A percentile compares a stretch with the other conserved stretches of the same genome.
Conservation (phyloP, 2,329 filamentous ascomycete species). For the Neopestalotiopsis sp. region DNA sequence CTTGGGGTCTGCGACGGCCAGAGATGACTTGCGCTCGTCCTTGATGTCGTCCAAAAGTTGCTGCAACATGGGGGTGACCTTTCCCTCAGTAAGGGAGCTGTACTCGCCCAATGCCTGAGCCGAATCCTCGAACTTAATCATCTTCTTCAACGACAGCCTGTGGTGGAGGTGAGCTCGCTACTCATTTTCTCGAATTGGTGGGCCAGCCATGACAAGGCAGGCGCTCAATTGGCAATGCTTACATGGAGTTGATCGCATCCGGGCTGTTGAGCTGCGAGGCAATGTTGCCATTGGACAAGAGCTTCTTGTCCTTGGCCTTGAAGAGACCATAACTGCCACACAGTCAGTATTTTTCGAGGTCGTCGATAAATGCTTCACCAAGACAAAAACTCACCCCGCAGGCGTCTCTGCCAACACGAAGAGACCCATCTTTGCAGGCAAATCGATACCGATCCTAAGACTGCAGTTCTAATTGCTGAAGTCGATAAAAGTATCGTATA, state of each 20-base stretch:
- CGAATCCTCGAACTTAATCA: conserved; percentile 96
- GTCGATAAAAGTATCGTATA: not conserved
- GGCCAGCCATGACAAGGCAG: not conserved
- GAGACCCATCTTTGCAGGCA: conserved; percentile 72
- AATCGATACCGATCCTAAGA: conserved; percentile 1
- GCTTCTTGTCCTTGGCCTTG: conserved; percentile 98
- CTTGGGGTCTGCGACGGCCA: conserved; percentile 93
- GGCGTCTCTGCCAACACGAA: conserved; percentile 95
- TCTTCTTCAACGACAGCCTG: conserved; percentile 94
- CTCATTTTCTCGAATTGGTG: conserved; percentile 16
- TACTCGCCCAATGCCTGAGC: conserved; percentile 90
- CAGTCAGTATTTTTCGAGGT: conserved; percentile 27
- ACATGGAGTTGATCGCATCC: conserved; percentile 87
- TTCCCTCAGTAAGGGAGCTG: conserved; percentile 86
- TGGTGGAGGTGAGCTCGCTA: conserved; percentile 6
- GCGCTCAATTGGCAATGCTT: conserved; percentile 47
- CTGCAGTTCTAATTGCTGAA: not conserved
- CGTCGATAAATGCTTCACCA: conserved; percentile 17
- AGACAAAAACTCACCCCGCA: conserved; percentile 64
- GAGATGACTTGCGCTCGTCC: conserved; percentile 95
- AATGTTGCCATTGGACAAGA: conserved; percentile 86
- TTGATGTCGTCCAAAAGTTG: conserved; percentile 87
- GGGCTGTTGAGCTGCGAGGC: conserved; percentile 76
- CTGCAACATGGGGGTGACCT: conserved; percentile 87
- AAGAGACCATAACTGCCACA: conserved; percentile 86